A percentile compares a stretch with the other conserved stretches of the same genome.
Evolutionary conservation across 352 stramenopile species (phyloP).

Genomic region (Phytophthora pinifolia): DNA sequence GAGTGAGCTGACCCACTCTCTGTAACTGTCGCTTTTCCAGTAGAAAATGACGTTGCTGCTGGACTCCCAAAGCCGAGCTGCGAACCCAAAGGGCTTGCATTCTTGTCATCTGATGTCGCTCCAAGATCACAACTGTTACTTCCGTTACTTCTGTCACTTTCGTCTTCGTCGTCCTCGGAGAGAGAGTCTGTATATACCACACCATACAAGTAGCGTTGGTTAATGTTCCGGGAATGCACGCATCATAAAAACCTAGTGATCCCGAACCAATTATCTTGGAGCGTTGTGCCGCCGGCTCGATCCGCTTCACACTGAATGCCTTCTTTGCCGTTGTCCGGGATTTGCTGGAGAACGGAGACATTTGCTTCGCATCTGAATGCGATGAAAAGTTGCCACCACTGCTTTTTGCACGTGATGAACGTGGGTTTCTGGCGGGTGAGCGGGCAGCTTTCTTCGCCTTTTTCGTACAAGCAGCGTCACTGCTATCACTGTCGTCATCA

Average conservation of each 20-base stretch:
- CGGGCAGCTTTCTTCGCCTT: not conserved
- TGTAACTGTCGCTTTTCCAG: not conserved
- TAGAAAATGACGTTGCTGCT: not conserved
- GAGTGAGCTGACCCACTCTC: not conserved
- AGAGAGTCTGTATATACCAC: not conserved
- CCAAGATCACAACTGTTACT: constrained; percentile 1
- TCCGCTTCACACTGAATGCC: no score
- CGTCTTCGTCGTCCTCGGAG: not conserved
- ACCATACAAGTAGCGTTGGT: not conserved
- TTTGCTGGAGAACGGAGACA: no score
- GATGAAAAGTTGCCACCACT: not conserved
- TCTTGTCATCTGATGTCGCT: constrained; percentile 2
- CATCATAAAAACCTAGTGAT: not conserved
- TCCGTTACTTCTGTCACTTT: not conserved
- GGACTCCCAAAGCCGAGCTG: not conserved
- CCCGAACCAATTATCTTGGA: no score
- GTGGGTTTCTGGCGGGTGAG: not conserved
- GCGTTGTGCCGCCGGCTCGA: no score
- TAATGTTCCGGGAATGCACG: not conserved
- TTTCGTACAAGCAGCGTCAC: not conserved
- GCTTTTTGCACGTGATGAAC: not conserved
- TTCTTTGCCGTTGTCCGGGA: no score
- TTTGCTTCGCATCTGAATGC: no score
- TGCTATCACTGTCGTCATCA: constrained; percentile 14
- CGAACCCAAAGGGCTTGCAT: not conserved